phyloP scores from a whole-genome alignment of 1,139 yeast genomes.

The Kodamaea fungicola region DNA sequence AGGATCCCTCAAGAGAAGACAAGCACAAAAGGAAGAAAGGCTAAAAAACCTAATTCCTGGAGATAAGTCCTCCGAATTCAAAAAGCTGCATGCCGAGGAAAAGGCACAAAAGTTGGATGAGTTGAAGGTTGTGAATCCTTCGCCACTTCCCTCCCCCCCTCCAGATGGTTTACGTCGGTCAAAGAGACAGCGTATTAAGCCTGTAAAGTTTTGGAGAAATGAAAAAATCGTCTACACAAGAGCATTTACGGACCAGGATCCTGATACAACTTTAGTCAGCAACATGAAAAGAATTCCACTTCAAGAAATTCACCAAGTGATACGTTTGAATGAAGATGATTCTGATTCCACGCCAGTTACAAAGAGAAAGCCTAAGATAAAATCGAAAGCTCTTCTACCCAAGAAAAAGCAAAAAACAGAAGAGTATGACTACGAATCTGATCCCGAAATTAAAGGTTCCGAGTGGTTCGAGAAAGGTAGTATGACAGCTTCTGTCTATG shows the following conservation, averaged over 20 bases:
- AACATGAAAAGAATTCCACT: constrained; percentile 44
- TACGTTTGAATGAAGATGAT: constrained; percentile 40
- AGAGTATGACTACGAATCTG: constrained; percentile 34
- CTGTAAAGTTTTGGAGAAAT: constrained; percentile 83
- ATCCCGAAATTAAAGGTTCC: constrained; percentile 46
- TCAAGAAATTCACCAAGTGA: constrained; percentile 58
- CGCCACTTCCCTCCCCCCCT: constrained; percentile 45
- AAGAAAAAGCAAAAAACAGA: constrained; percentile 6
- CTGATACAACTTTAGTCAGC: constrained; percentile 32
- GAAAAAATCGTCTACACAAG: constrained; percentile 67
- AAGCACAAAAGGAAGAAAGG: neutral
- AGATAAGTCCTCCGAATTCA: constrained; percentile 1
- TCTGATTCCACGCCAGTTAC: constrained; percentile 7
- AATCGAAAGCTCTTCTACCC: constrained; percentile 13
- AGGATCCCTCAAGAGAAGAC: constrained; percentile 7
- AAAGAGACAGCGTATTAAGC: constrained; percentile 61
- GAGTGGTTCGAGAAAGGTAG: constrained; percentile 45
- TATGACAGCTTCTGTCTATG: constrained; percentile 23
- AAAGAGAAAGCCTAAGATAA: constrained; percentile 6
- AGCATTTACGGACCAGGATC: constrained; percentile 38
- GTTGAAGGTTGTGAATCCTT: constrained; percentile 8
- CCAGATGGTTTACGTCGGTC: constrained; percentile 52
- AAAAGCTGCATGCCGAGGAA: neutral
- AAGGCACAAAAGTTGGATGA: constrained; percentile 1
- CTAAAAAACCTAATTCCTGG: neutral